phyloP scores from a whole-genome alignment of 2,329 filamentous ascomycete species.

The Lachnellula cervina region DNA sequence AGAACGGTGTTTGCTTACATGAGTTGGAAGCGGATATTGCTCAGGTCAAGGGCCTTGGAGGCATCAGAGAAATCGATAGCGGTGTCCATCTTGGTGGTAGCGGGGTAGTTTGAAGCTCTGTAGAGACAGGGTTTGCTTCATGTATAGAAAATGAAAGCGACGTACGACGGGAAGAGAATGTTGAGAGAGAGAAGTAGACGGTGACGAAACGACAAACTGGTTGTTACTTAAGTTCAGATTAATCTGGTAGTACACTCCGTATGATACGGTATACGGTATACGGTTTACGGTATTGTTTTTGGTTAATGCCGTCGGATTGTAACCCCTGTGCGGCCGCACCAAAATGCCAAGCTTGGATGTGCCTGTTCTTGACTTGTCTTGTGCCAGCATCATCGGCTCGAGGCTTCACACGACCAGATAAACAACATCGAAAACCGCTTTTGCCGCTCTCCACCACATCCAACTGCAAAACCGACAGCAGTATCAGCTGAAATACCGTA shows the following conservation, averaged over 20 bases:
- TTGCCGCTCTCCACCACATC: not conserved
- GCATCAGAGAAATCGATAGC: constrained; percentile 84
- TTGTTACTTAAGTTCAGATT: no score
- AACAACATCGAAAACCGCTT: not conserved
- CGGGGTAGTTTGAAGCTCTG: not conserved
- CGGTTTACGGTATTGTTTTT: no score
- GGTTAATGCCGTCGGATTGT: no score
- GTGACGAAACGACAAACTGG: no score
- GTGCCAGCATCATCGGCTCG: constrained; percentile 7
- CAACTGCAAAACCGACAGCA: not conserved
- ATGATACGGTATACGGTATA: no score
- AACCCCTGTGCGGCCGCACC: no score
- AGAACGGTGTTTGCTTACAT: constrained; percentile 56
- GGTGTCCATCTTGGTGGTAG: constrained; percentile 66
- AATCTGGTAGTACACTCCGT: no score
- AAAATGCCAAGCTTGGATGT: not conserved
- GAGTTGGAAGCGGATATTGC: constrained; percentile 87
- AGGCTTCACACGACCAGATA: constrained; percentile 12
- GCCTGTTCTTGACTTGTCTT: not conserved
- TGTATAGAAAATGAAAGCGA: no score
- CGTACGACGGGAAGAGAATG: no score
- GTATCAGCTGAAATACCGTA: not conserved
- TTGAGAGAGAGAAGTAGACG: no score
- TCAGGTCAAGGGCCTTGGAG: constrained; percentile 79
- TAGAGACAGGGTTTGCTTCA: not conserved